Evolutionary conservation across 1,139 yeast species (phyloP), one percentile per base, ranked within the genome.

Genomic region (Geotrichum siamense): DNA sequence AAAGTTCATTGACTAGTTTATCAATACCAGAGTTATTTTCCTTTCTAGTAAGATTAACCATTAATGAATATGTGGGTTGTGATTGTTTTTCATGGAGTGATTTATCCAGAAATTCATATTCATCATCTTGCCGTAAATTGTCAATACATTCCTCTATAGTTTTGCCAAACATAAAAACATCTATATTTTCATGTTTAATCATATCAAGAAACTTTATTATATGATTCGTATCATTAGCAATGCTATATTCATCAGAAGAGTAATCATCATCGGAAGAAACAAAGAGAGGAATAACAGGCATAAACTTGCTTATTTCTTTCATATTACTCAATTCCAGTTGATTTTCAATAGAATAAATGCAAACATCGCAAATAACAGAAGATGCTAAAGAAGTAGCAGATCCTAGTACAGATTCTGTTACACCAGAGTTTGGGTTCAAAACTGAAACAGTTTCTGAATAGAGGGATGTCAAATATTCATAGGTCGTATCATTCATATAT

Each of bases 361-460:
- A 59, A 3, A 54, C 64, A 39, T 62, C 65, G 10, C 55, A 62
- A 31, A 58, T 59, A 3, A 59, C 50, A 31, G 57, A 53, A 26
- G 55, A 62, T 3, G 54, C 43, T 21, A 59, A 45, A 2, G 60
- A 53, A 5, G 55, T 41, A 0, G 62, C 53, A 15, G 61, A 53
- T 3, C 58, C 49, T 35, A 61, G 49, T 20, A 60, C 41, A 19
- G 53, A 49, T 15, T 52, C 28, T 19, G 54, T 56, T 20, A 33
- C 40, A 16, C 52, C 53, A 33, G 52, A 53, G 12, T 50, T 36
- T 4, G 56, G 55, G 38, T 62, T 62, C 33, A 62, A 48, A 15
- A 56, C 44, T 9, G 50, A 47, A 3, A 62, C 59, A 1, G 64
- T 58, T 26, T 53, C 54, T 6, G 53, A 48, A 35, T 58, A 58